A percentile compares a stretch with the other conserved stretches of the same genome.
These are phyloP conservation scores for Magnusiomyces ingens DNA, from an alignment of 1,139 yeast genomes.

Conservation along the genomic window DNA sequence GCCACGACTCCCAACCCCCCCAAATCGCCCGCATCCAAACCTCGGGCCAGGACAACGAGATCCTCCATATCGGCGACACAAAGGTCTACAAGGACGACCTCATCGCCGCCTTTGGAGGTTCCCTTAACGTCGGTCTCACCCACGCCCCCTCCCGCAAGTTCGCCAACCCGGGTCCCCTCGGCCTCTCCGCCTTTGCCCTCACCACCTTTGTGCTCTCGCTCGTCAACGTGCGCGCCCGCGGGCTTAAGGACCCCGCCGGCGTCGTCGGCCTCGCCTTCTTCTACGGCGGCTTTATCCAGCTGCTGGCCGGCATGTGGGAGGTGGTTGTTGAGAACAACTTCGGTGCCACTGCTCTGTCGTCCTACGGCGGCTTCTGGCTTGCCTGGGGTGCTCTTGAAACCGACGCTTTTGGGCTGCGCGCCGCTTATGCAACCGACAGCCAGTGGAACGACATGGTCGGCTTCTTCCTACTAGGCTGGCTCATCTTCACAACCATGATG, in stretches of 20 bases:
- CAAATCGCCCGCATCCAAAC: constrained; percentile 1
- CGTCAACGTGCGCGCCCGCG: constrained; percentile 56
- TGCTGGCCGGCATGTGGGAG: constrained; percentile 69
- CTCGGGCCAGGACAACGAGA: constrained; percentile 7
- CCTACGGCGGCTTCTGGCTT: constrained; percentile 85
- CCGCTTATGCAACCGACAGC: constrained; percentile 42
- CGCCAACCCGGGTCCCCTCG: constrained; percentile 84
- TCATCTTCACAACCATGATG: constrained; percentile 66
- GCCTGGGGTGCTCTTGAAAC: constrained; percentile 61
- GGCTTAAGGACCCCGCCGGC: constrained; percentile 44
- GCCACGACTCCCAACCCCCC: no score
- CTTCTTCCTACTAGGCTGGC: constrained; percentile 70
- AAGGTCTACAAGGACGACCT: constrained; percentile 54
- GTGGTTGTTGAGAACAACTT: constrained; percentile 64
- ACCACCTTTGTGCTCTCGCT: constrained; percentile 76
- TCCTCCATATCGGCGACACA: constrained; percentile 57
- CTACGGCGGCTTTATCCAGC: constrained; percentile 73
- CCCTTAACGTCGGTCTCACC: constrained; percentile 52
- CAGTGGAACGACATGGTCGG: constrained; percentile 55
- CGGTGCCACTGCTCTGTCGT: constrained; percentile 76
- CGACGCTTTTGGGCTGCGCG: constrained; percentile 63
- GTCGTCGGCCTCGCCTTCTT: constrained; percentile 67
- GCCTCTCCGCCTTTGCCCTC: constrained; percentile 72
- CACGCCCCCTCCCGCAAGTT: constrained; percentile 61
- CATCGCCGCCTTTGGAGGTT: constrained; percentile 60